A percentile compares a stretch with the other conserved stretches of the same genome.
These are phyloP conservation scores for Phytophthora pisi DNA, from an alignment of 352 stramenopile genomes.

Conservation along the genomic window DNA sequence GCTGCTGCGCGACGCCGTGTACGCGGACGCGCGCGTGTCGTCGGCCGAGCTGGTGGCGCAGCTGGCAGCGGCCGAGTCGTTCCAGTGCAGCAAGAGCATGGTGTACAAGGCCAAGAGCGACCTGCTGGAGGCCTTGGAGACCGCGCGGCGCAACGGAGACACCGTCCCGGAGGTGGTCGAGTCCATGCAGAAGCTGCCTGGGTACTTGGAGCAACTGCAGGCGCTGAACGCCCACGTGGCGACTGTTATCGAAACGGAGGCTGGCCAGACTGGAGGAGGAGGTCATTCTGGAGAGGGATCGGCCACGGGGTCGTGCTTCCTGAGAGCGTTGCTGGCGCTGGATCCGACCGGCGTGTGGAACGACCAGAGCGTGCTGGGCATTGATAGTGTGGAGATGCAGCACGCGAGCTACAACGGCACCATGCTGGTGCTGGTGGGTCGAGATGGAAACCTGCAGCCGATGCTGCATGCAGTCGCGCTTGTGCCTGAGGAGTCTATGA, in stretches of 20 bases:
- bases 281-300: not conserved
- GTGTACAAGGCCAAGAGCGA: conserved; percentile 66
- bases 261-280: not conserved
- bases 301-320: conserved; percentile 18
- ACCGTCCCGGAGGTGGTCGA: conserved; percentile 11
- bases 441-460: conserved; percentile 45
- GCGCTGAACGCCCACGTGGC: conserved; percentile 44
- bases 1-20: conserved; percentile 48
- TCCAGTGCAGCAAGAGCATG: conserved; percentile 60
- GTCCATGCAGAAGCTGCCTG: conserved; percentile 44
- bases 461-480: conserved; percentile 47
- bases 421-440: conserved; percentile 42
- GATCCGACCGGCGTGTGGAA: conserved; percentile 49
- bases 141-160: conserved; percentile 18
- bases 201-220: conserved; percentile 46
- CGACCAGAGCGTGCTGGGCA: conserved; percentile 44
- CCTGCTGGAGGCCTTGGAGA: conserved; percentile 46
- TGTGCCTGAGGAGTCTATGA: conserved; percentile 33
- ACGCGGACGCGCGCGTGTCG: conserved; percentile 47
- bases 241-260: conserved; percentile 38
- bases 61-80: conserved; percentile 30
- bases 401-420: conserved; percentile 37
- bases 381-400: conserved; percentile 44
- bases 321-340: conserved; percentile 46
- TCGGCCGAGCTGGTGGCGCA: conserved; percentile 46